Evolutionary conservation across 1,284 basidiomycete genomes (phyloP).

Genomic region (Mycena citricolor): DNA sequence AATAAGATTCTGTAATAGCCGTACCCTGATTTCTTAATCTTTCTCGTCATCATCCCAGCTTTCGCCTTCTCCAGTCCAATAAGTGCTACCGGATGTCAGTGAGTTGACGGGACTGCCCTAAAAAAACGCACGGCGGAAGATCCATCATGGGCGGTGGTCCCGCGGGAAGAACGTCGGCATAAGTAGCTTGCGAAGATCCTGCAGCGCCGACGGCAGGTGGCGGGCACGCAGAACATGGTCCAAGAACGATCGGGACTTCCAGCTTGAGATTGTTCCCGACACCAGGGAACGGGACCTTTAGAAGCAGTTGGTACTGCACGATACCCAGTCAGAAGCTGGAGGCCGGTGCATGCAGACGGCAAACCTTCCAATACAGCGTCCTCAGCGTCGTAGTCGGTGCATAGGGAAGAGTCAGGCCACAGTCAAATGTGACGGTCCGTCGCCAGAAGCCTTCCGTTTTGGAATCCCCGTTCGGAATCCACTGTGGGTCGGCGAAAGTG

Average conservation of each 20-base stretch:
- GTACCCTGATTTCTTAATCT: too few relatives aligned
- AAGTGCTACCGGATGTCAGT: conserved; percentile 1
- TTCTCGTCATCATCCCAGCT: conserved; percentile 12
- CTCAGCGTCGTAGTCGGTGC: neutral
- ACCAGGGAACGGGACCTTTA: conserved; percentile 8
- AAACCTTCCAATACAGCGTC: neutral
- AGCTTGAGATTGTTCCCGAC: conserved; percentile 9
- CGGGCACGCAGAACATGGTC: conserved; percentile 1
- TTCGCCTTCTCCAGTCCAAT: neutral
- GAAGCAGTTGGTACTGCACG: conserved; percentile 2
- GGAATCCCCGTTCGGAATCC: conserved; percentile 3
- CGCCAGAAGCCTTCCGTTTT: conserved; percentile 5
- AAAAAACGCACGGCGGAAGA: conserved; percentile 6
- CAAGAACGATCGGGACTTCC: conserved; percentile 4
- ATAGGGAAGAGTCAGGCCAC: neutral
- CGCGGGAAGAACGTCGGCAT: conserved; percentile 7
- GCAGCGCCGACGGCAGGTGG: conserved; percentile 5
- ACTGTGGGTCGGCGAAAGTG: neutral
- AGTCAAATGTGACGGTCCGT: neutral
- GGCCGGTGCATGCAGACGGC: neutral
- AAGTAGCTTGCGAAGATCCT: neutral
- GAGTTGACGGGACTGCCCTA: neutral
- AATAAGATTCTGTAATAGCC: too few relatives aligned
- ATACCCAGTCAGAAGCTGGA: neutral
- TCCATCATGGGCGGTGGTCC: conserved; percentile 9